phyloP scores from a whole-genome alignment of 257 asterid species.

The Jaltomata sinuosa region DNA sequence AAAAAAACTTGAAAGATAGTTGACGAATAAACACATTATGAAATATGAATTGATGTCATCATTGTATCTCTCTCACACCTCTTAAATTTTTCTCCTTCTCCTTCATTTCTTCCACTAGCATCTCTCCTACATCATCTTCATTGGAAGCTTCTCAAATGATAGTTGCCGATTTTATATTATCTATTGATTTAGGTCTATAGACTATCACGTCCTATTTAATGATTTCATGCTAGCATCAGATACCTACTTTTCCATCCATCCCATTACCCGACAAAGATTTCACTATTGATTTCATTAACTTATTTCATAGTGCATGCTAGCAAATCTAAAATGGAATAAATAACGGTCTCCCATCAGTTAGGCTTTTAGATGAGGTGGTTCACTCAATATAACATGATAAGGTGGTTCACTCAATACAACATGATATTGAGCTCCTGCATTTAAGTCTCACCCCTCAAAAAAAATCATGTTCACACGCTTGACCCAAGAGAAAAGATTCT shows the following conservation, averaged over 20 bases:
- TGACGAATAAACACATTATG: not conserved
- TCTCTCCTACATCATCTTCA: not conserved
- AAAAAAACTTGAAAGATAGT: not conserved
- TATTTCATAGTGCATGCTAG: not conserved
- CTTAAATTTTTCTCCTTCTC: not conserved
- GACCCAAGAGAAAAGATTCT: not conserved
- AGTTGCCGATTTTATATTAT: not conserved
- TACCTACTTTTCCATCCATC: not conserved
- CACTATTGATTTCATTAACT: not conserved
- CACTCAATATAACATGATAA: not conserved
- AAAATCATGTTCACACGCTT: not conserved
- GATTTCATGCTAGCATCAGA: not conserved
- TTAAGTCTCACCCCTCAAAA: not conserved
- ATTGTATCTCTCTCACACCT: not conserved
- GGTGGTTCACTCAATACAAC: not conserved
- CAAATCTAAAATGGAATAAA: not conserved
- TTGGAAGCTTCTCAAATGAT: not conserved
- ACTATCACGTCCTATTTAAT: not conserved
- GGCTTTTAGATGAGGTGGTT: not conserved
- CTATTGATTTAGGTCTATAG: not conserved
- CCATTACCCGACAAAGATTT: not conserved
- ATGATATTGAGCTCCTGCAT: not conserved
- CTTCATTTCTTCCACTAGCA: not conserved
- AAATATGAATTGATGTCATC: not conserved
- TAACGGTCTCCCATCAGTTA: not conserved